A percentile compares a stretch with the other conserved stretches of the same genome.
These are phyloP conservation scores for Globisporangium perplexum DNA, from an alignment of 352 stramenopile species.

Conservation along the genomic window DNA sequence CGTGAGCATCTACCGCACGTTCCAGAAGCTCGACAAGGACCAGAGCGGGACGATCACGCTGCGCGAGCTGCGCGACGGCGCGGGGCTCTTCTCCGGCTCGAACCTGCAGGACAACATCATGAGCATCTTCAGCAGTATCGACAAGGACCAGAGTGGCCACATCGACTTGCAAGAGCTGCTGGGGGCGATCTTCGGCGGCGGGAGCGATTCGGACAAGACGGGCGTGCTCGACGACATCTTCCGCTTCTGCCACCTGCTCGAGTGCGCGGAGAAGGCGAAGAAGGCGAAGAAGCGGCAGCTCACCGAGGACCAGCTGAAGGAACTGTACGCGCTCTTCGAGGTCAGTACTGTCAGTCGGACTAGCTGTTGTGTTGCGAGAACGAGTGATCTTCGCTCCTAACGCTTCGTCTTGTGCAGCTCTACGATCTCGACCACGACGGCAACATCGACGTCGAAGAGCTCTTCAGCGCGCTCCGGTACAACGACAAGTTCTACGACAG, in stretches of 20 bases:
- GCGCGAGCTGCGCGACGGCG: conserved; percentile 49
- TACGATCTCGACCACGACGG: conserved; percentile 68
- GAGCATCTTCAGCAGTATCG: conserved; percentile 75
- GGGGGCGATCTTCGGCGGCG: conserved; percentile 47
- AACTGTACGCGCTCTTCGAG: conserved; percentile 58
- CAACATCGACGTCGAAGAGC: conserved; percentile 60
- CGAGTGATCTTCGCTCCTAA: too few species aligned
- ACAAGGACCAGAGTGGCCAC: conserved; percentile 67
- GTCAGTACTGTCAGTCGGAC: conserved; percentile 20
- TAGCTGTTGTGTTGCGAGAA: conserved; percentile 16
- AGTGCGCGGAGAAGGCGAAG: conserved; percentile 45
- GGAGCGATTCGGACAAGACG: conserved; percentile 20
- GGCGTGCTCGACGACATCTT: conserved; percentile 49
- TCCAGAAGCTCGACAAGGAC: conserved; percentile 67
- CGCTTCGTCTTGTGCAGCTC: too few species aligned
- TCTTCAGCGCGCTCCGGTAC: conserved; percentile 59
- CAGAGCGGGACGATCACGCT: conserved; percentile 62
- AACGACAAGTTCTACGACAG: conserved; percentile 71
- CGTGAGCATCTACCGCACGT: conserved; percentile 67
- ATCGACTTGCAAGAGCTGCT: conserved; percentile 69
- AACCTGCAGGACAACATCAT: conserved; percentile 65
- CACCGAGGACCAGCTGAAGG: conserved; percentile 42
- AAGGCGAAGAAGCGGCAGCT: conserved; percentile 48
- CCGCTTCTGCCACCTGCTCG: conserved; percentile 44
- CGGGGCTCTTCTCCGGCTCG: conserved; percentile 49